Conservation (phyloP, 768 basidiomycete species). For the Mycena pura region DNA sequence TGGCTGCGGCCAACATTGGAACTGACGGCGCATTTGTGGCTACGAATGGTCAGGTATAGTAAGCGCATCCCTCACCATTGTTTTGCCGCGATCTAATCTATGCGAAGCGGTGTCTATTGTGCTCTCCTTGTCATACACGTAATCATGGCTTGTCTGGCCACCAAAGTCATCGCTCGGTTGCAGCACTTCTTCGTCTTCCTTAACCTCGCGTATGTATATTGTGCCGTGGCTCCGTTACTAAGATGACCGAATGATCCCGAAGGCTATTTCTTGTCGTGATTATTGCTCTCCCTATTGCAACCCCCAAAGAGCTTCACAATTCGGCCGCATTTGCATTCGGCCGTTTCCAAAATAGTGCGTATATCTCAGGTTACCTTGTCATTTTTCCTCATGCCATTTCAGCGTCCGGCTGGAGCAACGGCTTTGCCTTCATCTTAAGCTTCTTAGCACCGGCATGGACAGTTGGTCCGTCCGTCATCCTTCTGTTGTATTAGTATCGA, state of each 20-base stretch:
- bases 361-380: no score
- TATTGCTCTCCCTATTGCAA: conserved; percentile 69
- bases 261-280: conserved; percentile 72
- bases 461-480: conserved; percentile 32
- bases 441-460: conserved; percentile 52
- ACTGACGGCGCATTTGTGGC: conserved; percentile 45
- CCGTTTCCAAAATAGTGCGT: conserved; percentile 64
- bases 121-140: conserved; percentile 53
- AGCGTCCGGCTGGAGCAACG: conserved; percentile 63
- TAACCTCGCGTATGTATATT: conserved; percentile 31
- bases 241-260: neutral
- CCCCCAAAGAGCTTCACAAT: conserved; percentile 66
- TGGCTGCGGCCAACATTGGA: conserved; percentile 50
- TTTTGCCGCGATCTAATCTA: neutral
- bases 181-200: neutral
- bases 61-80: neutral
- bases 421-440: conserved; percentile 59
- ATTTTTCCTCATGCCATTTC: no score
- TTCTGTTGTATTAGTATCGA: conserved; percentile 40
- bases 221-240: neutral
- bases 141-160: neutral
- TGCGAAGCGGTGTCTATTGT: conserved; percentile 65
- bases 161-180: neutral
- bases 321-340: conserved; percentile 66
- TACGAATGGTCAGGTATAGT: neutral